These are phyloP conservation scores for Vigna unguiculata DNA, from an alignment of 306 rosid genomes.

Conservation along the genomic window DNA sequence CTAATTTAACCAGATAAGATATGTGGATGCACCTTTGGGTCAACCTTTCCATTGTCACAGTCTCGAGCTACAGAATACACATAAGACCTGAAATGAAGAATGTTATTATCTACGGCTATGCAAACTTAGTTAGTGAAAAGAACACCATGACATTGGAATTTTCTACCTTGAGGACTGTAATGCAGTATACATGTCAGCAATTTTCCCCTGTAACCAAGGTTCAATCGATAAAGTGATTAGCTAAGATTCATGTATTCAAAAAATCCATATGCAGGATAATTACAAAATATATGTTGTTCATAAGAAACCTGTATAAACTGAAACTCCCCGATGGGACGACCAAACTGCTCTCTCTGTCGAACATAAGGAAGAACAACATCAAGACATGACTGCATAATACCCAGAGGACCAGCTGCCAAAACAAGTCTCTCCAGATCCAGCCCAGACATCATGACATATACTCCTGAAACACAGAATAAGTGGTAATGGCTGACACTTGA, in stretches of 20 bases:
- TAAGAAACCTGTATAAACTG: constrained; percentile 88
- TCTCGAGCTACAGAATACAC: constrained; percentile 97
- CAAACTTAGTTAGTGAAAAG: constrained; percentile 6
- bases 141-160: constrained; percentile 36
- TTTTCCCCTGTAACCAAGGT: constrained; percentile 74
- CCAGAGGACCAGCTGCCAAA: constrained; percentile 87
- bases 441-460: constrained; percentile 98
- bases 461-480: constrained; percentile 66
- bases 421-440: constrained; percentile 97
- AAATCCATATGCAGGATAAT: constrained; percentile 5
- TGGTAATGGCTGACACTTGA: constrained; percentile 11
- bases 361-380: constrained; percentile 88
- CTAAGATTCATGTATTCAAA: constrained; percentile 2
- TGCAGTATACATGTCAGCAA: constrained; percentile 93
- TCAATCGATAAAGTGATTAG: constrained; percentile 32
- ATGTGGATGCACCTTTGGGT: constrained; percentile 71
- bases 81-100: constrained; percentile 71
- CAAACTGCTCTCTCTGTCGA: constrained; percentile 95
- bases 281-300: constrained; percentile 33
- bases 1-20: constrained; percentile 25
- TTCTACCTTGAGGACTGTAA: constrained; percentile 90
- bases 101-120: constrained; percentile 43
- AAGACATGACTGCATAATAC: constrained; percentile 96
- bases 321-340: constrained; percentile 95
- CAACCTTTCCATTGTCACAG: constrained; percentile 81